Evolutionary conservation across 1,284 basidiomycete species (phyloP).

Genomic region (Cystobasidiaceae sp.): DNA sequence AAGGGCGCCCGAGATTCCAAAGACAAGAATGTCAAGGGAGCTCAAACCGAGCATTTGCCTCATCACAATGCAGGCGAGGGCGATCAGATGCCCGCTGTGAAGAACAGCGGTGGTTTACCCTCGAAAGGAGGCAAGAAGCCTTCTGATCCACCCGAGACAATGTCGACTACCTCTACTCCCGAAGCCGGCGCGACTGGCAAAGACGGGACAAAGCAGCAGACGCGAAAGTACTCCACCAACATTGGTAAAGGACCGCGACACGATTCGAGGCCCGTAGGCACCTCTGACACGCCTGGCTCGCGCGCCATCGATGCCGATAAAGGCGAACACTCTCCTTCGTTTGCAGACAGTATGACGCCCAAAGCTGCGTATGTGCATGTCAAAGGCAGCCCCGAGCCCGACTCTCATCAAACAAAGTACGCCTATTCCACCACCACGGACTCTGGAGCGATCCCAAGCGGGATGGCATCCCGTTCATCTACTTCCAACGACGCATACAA

Average conservation of each 20-base stretch:
- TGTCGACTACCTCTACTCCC: too few species aligned
- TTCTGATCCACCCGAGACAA: background rate
- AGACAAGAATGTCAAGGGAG: constrained; percentile 6
- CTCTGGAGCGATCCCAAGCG: constrained; percentile 9
- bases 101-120: constrained; percentile 20
- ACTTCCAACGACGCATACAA: constrained; percentile 10
- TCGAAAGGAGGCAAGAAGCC: constrained; percentile 11
- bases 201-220: too few species aligned
- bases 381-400: constrained; percentile 15
- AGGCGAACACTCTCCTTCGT: constrained; percentile 25
- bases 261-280: constrained; percentile 5
- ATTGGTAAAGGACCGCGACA: constrained; percentile 1
- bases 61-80: constrained; percentile 25
- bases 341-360: constrained; percentile 5
- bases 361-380: constrained; percentile 17
- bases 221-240: background rate
- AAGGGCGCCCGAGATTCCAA: constrained; percentile 27
- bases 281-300: constrained; percentile 22
- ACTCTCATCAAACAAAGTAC: constrained; percentile 16
- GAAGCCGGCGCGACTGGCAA: too few species aligned
- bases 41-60: constrained; percentile 21
- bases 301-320: constrained; percentile 17
- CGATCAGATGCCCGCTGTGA: constrained; percentile 27
- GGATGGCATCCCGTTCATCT: constrained; percentile 22
- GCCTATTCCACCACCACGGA: constrained; percentile 4